These are phyloP conservation scores for Lathyrus aphaca DNA, from an alignment of 306 rosid species.

Conservation along the genomic window DNA sequence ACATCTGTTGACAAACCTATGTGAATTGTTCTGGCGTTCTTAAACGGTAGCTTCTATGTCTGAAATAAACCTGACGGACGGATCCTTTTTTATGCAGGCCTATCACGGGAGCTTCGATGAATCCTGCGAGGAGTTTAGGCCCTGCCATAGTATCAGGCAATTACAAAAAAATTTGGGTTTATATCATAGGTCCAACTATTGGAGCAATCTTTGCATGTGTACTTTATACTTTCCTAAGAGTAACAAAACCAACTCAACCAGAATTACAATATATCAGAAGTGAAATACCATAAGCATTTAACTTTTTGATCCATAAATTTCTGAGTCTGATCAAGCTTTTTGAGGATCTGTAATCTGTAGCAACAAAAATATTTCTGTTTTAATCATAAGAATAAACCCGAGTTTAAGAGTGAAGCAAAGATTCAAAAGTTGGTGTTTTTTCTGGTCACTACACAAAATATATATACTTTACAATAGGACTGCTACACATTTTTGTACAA, in stretches of 20 bases:
- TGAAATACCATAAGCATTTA: constrained; percentile 23
- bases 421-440: constrained; percentile 47
- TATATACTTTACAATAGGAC: constrained; percentile 67
- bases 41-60: background rate
- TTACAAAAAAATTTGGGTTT: constrained; percentile 49
- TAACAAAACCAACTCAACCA: constrained; percentile 33
- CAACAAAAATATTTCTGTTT: background rate
- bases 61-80: background rate
- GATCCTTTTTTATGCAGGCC: constrained; percentile 43
- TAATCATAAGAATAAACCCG: constrained; percentile 9
- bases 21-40: background rate
- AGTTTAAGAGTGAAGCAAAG: constrained; percentile 15
- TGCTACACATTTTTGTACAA: constrained; percentile 53
- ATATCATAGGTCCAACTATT: constrained; percentile 40
- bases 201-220: constrained; percentile 49
- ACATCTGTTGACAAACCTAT: background rate
- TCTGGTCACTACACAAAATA: constrained; percentile 46
- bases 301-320: constrained; percentile 20
- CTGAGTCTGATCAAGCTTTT: constrained; percentile 7
- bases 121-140: constrained; percentile 66
- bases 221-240: constrained; percentile 43
- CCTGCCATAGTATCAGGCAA: constrained; percentile 45
- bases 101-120: constrained; percentile 60
- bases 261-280: background rate
- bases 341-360: background rate